These are phyloP conservation scores for Rosa hybrid DNA, from an alignment of 331 rosid species.

Conservation along the genomic window DNA sequence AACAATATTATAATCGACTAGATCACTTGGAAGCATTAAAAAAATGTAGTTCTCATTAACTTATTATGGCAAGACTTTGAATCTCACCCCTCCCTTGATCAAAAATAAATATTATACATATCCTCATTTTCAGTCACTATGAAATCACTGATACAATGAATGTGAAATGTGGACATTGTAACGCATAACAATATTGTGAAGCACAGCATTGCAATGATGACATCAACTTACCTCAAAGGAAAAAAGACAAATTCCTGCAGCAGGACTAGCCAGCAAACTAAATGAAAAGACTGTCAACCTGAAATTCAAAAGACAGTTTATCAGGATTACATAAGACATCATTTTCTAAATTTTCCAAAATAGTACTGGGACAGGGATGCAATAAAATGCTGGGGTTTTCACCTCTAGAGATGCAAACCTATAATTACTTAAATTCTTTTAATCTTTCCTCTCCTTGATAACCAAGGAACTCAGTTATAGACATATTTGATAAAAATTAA, in stretches of 20 bases:
- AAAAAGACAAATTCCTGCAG: constrained; percentile 56
- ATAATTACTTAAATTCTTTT: neutral
- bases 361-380: neutral
- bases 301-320: constrained; percentile 33
- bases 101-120: neutral
- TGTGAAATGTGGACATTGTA: neutral
- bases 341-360: neutral
- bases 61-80: neutral
- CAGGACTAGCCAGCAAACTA: constrained; percentile 63
- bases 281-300: constrained; percentile 73
- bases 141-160: neutral
- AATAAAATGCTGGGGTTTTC: neutral
- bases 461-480: neutral
- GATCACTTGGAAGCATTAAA: neutral
- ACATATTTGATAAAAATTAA: neutral
- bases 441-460: neutral
- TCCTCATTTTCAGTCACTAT: neutral
- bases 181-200: constrained; percentile 1
- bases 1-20: neutral
- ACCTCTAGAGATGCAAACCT: neutral
- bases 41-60: too few relatives aligned
- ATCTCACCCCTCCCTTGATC: neutral
- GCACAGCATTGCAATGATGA: neutral
- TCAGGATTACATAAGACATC: neutral
- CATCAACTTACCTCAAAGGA: constrained; percentile 56